Base-by-base conservation (phyloP, 257 asterid species). In the Fraxinus americana region DNA sequence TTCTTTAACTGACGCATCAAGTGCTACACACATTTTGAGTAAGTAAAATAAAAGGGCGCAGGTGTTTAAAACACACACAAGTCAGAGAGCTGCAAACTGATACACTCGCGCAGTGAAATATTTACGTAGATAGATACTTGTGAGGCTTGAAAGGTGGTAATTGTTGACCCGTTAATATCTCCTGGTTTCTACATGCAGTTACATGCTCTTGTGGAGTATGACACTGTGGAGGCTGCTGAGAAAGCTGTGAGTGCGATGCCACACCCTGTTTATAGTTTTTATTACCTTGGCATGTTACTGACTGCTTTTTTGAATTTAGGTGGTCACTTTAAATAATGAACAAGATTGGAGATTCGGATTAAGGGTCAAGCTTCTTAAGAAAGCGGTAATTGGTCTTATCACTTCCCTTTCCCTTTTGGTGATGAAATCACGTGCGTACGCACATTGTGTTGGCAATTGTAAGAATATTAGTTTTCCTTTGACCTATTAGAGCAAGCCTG, bases 341-440 rank as follows among this genome's bases (percentile, higher is more conserved):
- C 96, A 96, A 77, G 98, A 96, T 88, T 96, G 99, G 99, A 87
- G 98, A 89, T 89, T 85, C 67, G 99, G 99, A 54, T 85, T 93
- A 88, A 90, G 99, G 78, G 99, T 96, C 78, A 96, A 93, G 83
- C 97, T 92, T 84, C 91, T 96, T 35, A 89, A 85, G 78, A 92
- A 89, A 88, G 38, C 36, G 92, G 99, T 96, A 87, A 70, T 69
- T 71, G 57, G 21, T 78, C 80, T 14, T 38, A 72, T 74, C 48
- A n/a, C 70, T 48, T 52, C 48, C n/a, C 23, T 41, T 71, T 77
- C 70, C 29, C 43, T 82, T 50, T 19, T 43, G 25, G 75, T 16
- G 4, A 57, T 39, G 21, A 23, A 52, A 52, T 25, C 70, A 32
- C 66, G 52, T 75, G 17, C n/a, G 25, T 48, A 48, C 25, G 1